Evolutionary conservation across 257 asterid species (phyloP).

Genomic region (Salvia rosmarinus): DNA sequence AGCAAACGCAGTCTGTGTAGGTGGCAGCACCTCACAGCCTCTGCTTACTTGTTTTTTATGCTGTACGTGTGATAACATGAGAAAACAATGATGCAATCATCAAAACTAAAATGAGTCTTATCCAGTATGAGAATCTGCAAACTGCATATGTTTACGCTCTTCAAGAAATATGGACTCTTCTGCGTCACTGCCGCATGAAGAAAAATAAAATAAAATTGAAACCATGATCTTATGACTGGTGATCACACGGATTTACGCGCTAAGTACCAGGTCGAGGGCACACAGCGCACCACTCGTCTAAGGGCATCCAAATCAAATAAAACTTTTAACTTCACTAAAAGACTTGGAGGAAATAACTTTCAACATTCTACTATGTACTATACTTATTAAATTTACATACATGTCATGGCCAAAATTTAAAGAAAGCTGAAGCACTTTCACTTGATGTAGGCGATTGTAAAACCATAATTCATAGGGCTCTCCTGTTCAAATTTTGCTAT

Average conservation of each 20-base stretch:
- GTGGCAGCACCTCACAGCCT: slow-evolving; percentile 40
- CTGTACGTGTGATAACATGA: slow-evolving; percentile 35
- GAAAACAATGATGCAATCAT: slow-evolving; percentile 22
- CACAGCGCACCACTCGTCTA: not conserved
- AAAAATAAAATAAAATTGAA: slow-evolving; percentile 8
- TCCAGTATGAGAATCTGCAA: slow-evolving; percentile 31
- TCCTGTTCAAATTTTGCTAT: slow-evolving; percentile 84
- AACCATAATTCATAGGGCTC: slow-evolving; percentile 79
- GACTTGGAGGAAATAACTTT: slow-evolving; percentile 15
- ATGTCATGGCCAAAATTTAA: not conserved
- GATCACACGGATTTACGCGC: slow-evolving; percentile 13
- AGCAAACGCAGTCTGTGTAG: slow-evolving; percentile 3
- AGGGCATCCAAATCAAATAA: not conserved
- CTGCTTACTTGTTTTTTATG: not conserved
- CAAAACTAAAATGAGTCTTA: slow-evolving; percentile 21
- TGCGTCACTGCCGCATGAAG: slow-evolving; percentile 31
- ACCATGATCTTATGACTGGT: slow-evolving; percentile 18
- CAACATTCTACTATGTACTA: slow-evolving; percentile 11
- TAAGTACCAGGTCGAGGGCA: not conserved
- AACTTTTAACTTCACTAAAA: not conserved
- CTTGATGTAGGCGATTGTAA: slow-evolving; percentile 86
- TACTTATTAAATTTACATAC: not conserved
- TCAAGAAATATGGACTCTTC: slow-evolving; percentile 40
- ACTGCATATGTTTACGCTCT: slow-evolving; percentile 35
- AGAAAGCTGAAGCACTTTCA: slow-evolving; percentile 36